Conservation (phyloP, 1,139 yeast species). For the Hansenula lynferdii region DNA sequence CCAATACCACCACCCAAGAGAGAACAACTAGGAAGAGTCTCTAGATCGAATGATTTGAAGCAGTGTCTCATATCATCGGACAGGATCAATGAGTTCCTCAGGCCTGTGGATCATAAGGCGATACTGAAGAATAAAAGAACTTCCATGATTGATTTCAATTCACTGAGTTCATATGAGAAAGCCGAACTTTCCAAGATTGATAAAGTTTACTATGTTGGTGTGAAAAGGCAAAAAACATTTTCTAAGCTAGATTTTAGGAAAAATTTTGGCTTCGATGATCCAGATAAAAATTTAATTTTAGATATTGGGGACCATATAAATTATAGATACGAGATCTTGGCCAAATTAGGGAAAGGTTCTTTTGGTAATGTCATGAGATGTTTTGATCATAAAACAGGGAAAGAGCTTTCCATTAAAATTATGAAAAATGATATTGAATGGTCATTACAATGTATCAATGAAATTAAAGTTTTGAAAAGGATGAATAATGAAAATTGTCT, state of each 20-base stretch:
- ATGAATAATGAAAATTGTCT: slow-evolving; percentile 44
- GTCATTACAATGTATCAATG: slow-evolving; percentile 76
- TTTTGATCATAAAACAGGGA: slow-evolving; percentile 56
- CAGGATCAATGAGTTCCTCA: neutral
- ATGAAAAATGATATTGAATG: slow-evolving; percentile 71
- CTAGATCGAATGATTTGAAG: neutral
- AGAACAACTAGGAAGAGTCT: neutral
- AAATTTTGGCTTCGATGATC: slow-evolving; percentile 76
- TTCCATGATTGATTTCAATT: neutral
- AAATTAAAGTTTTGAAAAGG: slow-evolving; percentile 61
- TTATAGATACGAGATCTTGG: slow-evolving; percentile 62
- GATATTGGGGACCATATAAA: slow-evolving; percentile 67
- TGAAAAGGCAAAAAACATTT: slow-evolving; percentile 1
- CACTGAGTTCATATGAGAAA: slow-evolving; percentile 43
- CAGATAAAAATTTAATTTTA: slow-evolving; percentile 56
- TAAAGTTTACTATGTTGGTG: slow-evolving; percentile 34
- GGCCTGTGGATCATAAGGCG: too few relatives aligned
- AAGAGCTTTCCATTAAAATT: slow-evolving; percentile 66
- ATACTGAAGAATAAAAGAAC: neutral
- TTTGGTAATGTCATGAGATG: slow-evolving; percentile 80
- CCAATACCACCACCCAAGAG: neutral
- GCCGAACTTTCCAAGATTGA: slow-evolving; percentile 45
- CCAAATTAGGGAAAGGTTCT: slow-evolving; percentile 70
- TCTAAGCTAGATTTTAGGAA: slow-evolving; percentile 12
- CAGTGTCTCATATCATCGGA: neutral